Evolutionary conservation across 257 asterid species (phyloP).

Genomic region (Linaria vulgaris): DNA sequence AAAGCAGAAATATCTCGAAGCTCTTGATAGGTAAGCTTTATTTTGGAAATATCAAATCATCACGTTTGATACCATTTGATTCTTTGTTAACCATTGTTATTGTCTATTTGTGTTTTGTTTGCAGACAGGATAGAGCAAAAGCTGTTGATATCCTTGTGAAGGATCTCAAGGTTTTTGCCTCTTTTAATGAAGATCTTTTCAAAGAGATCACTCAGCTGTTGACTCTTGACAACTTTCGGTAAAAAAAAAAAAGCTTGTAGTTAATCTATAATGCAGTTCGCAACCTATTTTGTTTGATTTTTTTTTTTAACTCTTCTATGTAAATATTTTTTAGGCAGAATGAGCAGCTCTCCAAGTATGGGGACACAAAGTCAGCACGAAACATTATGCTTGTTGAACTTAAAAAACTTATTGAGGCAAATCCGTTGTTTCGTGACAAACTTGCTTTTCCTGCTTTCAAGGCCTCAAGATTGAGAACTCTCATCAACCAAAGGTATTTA

Average conservation of each 20-base stretch:
- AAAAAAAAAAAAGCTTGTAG: constrained; percentile 23
- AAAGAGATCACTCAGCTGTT: constrained; percentile 87
- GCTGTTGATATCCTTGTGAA: constrained; percentile 93
- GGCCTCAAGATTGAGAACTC: constrained; percentile 86
- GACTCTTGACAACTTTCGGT: constrained; percentile 86
- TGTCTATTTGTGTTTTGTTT: constrained; percentile 17
- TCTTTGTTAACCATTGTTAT: constrained; percentile 20
- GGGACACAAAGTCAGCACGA: constrained; percentile 91
- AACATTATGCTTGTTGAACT: constrained; percentile 86
- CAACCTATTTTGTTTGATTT: constrained; percentile 4
- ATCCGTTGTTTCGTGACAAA: constrained; percentile 88
- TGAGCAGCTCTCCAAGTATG: constrained; percentile 94
- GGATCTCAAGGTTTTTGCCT: constrained; percentile 91
- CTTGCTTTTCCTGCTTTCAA: constrained; percentile 76
- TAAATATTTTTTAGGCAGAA: constrained; percentile 66
- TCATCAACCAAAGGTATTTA: constrained; percentile 82
- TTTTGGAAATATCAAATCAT: constrained; percentile 10
- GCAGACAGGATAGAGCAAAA: constrained; percentile 82
- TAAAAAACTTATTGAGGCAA: constrained; percentile 89
- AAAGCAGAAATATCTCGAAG: constrained; percentile 95
- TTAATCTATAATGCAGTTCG: constrained; percentile 2
- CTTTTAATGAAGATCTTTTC: constrained; percentile 91
- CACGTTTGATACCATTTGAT: constrained; percentile 7
- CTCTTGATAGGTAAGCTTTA: constrained; percentile 71
- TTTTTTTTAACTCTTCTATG: constrained; percentile 1